Conservation (phyloP, 164 flowering plant genomes). For the Taxillus chinensis region DNA sequence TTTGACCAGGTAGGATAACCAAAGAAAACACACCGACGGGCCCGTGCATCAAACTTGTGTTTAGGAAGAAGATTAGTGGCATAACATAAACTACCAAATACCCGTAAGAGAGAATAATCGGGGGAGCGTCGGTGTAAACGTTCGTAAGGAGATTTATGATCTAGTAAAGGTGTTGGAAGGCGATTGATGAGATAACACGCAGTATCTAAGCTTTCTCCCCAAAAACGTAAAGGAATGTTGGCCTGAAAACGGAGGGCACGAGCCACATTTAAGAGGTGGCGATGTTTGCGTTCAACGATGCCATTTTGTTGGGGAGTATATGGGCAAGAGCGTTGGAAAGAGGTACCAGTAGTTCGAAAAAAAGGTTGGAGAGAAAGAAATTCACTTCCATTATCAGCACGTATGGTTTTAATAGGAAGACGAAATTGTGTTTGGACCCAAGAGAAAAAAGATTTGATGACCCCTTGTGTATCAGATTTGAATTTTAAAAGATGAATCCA, state of each 20-base stretch:
- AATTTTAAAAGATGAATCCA: constrained; percentile 3
- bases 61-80: constrained; percentile 2
- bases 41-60: constrained; percentile 1
- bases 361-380: neutral
- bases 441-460: neutral
- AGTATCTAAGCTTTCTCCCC: constrained; percentile 7
- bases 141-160: neutral
- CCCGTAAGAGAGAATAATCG: neutral
- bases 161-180: neutral
- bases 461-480: constrained; percentile 1
- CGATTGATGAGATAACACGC: constrained; percentile 3
- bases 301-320: neutral
- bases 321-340: neutral
- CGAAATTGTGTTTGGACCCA: neutral
- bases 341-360: neutral
- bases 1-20: constrained; percentile 8
- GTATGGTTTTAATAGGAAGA: neutral
- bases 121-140: neutral
- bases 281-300: neutral
- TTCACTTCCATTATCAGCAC: neutral
- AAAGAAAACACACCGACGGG: constrained; percentile 1
- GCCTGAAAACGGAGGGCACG: constrained; percentile 4
- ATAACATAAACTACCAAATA: neutral
- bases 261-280: constrained; percentile 8
- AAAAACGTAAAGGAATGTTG: constrained; percentile 5